phyloP scores from a whole-genome alignment of 169 alveolate genomes.

The Plasmodium malariae region DNA sequence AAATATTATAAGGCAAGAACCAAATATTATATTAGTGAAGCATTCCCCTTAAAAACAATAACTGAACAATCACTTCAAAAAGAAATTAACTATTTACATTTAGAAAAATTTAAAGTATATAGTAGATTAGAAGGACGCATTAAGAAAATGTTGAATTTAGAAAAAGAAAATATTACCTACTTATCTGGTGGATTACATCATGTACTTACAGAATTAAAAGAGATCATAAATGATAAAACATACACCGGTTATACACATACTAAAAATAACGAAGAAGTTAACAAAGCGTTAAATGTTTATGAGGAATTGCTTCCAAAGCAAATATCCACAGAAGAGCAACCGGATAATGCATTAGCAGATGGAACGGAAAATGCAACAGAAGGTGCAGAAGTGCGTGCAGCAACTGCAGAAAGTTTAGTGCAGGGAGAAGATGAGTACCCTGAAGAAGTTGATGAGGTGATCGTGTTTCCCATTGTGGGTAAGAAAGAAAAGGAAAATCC shows the following conservation, averaged over 20 bases:
- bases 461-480: neutral
- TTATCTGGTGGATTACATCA: constrained; percentile 48
- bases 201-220: constrained; percentile 39
- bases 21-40: constrained; percentile 45
- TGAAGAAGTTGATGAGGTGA: constrained; percentile 25
- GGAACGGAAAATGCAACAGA: neutral
- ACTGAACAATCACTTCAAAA: constrained; percentile 21
- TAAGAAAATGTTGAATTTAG: constrained; percentile 32
- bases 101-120: constrained; percentile 38
- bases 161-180: constrained; percentile 18
- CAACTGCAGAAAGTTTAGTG: neutral
- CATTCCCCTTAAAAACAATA: constrained; percentile 44
- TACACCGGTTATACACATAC: constrained; percentile 9
- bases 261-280: neutral
- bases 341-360: neutral
- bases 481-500: neutral
- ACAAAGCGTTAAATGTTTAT: constrained; percentile 4
- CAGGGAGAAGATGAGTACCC: neutral
- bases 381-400: neutral
- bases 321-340: neutral
- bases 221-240: constrained; percentile 10
- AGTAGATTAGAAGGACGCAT: constrained; percentile 32
- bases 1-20: constrained; percentile 39
- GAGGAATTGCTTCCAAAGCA: constrained; percentile 34
- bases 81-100: constrained; percentile 24